A percentile compares a stretch with the other conserved stretches of the same genome.
phyloP scores from a whole-genome alignment of 768 basidiomycete species.

The Tulasnella sp. region DNA sequence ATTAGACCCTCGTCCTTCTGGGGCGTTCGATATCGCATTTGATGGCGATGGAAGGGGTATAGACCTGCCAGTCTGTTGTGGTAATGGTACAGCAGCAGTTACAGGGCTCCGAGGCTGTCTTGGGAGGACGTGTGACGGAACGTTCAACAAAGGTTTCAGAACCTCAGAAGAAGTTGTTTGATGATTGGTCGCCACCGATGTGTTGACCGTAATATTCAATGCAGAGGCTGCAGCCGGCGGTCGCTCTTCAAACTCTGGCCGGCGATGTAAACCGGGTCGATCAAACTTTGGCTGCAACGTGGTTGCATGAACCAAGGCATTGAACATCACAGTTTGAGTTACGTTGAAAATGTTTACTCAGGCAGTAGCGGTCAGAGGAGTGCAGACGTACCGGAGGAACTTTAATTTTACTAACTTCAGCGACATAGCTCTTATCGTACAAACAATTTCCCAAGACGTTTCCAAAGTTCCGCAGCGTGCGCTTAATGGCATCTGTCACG shows the following conservation, averaged over 20 bases:
- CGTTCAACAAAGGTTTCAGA: not conserved
- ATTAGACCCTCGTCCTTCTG: no score
- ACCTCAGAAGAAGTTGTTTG: not conserved
- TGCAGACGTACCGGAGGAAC: slow-evolving; percentile 54
- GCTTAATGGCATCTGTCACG: slow-evolving; percentile 88
- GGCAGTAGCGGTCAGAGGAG: slow-evolving; percentile 10
- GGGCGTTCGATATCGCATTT: no score
- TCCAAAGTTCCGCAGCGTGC: slow-evolving; percentile 84
- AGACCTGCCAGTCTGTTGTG: not conserved
- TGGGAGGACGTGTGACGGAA: not conserved
- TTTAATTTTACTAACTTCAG: slow-evolving; percentile 81
- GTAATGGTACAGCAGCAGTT: not conserved
- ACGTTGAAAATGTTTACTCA: not conserved
- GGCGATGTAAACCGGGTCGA: slow-evolving; percentile 52
- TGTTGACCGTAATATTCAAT: slow-evolving; percentile 25
- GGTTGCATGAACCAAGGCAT: not conserved
- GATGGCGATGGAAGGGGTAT: no score
- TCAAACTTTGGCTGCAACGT: slow-evolving; percentile 53
- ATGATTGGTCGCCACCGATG: not conserved
- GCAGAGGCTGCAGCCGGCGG: not conserved
- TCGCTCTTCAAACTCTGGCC: slow-evolving; percentile 53
- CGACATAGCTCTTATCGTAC: slow-evolving; percentile 87
- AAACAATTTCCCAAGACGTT: slow-evolving; percentile 92
- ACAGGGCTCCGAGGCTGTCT: not conserved
- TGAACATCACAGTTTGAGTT: no score